These are phyloP conservation scores for Trypanosoma vivax DNA, from an alignment of 208 protist species.

Conservation along the genomic window DNA sequence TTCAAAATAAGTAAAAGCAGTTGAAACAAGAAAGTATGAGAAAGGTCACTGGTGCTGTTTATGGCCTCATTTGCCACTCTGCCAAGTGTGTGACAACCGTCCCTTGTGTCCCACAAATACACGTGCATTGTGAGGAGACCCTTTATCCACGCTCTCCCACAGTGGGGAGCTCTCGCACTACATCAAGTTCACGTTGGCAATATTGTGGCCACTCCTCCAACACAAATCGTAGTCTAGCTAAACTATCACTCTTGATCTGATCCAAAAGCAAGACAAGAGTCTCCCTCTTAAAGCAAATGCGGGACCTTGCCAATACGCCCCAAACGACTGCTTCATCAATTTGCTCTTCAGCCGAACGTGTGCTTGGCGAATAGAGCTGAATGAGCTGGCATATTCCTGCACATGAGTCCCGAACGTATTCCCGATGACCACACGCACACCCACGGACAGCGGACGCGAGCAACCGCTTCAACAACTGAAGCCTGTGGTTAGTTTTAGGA, in stretches of 20 bases:
- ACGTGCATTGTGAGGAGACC: conserved; percentile 3
- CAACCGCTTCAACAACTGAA: neutral
- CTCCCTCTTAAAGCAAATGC: neutral
- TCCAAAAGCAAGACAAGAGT: conserved; percentile 1
- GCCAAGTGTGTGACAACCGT: neutral
- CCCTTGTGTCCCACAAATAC: conserved; percentile 1
- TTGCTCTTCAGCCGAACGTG: neutral
- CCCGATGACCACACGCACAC: neutral
- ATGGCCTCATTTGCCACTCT: neutral
- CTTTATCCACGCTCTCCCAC: conserved; percentile 7
- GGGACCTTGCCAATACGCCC: conserved; percentile 7
- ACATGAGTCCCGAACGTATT: neutral
- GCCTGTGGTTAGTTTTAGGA: neutral
- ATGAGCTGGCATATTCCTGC: conserved; percentile 9
- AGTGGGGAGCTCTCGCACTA: neutral
- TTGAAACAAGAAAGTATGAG: neutral
- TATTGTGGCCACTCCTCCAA: conserved; percentile 7
- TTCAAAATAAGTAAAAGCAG: neutral
- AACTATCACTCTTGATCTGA: neutral
- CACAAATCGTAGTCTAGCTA: conserved; percentile 2
- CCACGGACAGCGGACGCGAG: neutral
- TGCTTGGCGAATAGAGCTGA: neutral
- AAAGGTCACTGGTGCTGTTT: neutral
- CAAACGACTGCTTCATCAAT: neutral
- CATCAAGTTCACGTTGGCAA: conserved; percentile 2